Percentiles rank a stretch among this genome's conserved stretches.
Evolutionary conservation across 768 basidiomycete genomes (phyloP).

Genomic region (Chalciporus piperatus): DNA sequence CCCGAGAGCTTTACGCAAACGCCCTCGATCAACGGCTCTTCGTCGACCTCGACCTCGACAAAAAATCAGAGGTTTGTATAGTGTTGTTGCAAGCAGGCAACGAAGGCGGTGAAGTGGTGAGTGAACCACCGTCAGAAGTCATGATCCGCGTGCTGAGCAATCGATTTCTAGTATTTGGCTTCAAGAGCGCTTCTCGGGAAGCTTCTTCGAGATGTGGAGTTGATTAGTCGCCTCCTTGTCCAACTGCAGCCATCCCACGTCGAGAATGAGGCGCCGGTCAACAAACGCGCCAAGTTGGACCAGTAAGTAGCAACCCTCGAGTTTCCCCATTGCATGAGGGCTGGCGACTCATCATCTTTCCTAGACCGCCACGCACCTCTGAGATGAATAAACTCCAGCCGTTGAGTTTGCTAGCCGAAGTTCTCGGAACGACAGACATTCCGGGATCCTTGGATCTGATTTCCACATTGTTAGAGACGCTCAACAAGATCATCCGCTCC

Average conservation of each 20-base stretch:
- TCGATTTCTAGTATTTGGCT: slow-evolving; percentile 35
- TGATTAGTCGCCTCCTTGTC: slow-evolving; percentile 53
- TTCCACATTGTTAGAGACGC: slow-evolving; percentile 65
- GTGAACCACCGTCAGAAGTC: slow-evolving; percentile 9
- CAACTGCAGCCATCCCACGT: slow-evolving; percentile 44
- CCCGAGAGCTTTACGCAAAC: slow-evolving; percentile 41
- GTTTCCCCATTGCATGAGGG: not conserved
- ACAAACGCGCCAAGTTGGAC: slow-evolving; percentile 63
- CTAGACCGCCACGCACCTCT: slow-evolving; percentile 20
- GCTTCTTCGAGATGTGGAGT: slow-evolving; percentile 46
- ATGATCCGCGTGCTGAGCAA: not conserved
- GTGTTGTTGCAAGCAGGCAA: slow-evolving; percentile 54
- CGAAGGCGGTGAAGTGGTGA: slow-evolving; percentile 48
- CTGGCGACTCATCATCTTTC: not conserved
- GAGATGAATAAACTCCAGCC: slow-evolving; percentile 43
- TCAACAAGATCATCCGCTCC: slow-evolving; percentile 62
- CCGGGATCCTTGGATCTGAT: slow-evolving; percentile 73
- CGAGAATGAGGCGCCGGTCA: slow-evolving; percentile 45
- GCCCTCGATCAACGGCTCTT: slow-evolving; percentile 59
- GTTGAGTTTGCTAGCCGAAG: slow-evolving; percentile 64
- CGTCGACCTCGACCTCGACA: slow-evolving; percentile 46
- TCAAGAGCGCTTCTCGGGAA: slow-evolving; percentile 50
- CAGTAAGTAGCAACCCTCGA: slow-evolving; percentile 46
- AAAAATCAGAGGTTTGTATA: slow-evolving; percentile 53
- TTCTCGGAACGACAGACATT: slow-evolving; percentile 59